Percentiles rank a stretch among this genome's conserved stretches.
Evolutionary conservation across 345 rosid species (phyloP).

Genomic region (Linum lewisii): DNA sequence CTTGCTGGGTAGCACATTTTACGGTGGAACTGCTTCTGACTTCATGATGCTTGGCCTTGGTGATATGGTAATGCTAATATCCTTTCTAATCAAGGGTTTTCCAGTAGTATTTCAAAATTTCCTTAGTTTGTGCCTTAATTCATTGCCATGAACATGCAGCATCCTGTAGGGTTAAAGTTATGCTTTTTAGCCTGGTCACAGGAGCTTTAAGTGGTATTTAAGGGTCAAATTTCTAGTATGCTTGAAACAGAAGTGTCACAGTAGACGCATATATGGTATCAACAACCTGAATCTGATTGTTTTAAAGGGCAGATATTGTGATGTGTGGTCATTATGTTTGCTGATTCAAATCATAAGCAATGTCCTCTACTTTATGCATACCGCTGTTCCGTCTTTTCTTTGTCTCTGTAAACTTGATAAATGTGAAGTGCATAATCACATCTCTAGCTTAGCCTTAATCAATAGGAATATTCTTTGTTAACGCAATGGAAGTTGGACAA

Average conservation of each 20-base stretch:
- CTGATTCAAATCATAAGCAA: not conserved
- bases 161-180: not conserved
- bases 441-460: not conserved
- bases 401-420: not conserved
- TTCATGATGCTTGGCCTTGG: constrained; percentile 99
- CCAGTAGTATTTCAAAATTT: constrained; percentile 1
- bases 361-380: not conserved
- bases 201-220: not conserved
- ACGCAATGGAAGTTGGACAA: not conserved
- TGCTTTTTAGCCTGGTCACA: not conserved
- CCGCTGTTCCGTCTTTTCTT: too few relatives aligned
- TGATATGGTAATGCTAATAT: constrained; percentile 79
- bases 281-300: not conserved
- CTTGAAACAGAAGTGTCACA: not conserved
- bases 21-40: constrained; percentile 55
- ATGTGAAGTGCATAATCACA: too few relatives aligned
- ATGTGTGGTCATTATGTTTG: not conserved
- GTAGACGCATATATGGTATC: not conserved
- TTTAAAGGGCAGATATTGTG: not conserved
- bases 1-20: constrained; percentile 56
- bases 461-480: too few relatives aligned
- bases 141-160: not conserved
- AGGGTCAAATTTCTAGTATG: not conserved
- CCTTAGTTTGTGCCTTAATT: not conserved
- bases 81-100: constrained; percentile 8